A percentile compares a stretch with the other conserved stretches of the same genome.
phyloP scores from a whole-genome alignment of 305 asterid species.

The Solanum hybrid region DNA sequence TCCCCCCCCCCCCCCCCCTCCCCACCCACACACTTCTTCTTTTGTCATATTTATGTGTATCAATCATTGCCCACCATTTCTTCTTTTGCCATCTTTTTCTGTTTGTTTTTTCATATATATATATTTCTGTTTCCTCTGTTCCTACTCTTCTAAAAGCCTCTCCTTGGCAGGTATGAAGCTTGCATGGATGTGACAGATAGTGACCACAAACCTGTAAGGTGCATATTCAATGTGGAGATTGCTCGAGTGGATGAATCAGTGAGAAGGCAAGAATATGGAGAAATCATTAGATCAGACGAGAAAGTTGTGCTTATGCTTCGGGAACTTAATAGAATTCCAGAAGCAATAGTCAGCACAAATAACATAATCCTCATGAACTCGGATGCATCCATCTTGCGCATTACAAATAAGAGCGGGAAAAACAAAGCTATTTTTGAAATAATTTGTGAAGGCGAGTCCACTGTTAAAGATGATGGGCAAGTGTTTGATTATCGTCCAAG shows the following conservation, averaged over 20 bases:
- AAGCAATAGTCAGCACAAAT: conserved; percentile 72
- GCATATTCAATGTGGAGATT: conserved; percentile 69
- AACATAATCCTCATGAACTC: conserved; percentile 80
- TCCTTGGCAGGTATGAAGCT: conserved; percentile 75
- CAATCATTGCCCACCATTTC: background rate
- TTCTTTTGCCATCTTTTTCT: background rate
- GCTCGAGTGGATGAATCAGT: conserved; percentile 86
- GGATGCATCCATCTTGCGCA: conserved; percentile 69
- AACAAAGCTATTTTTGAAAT: conserved; percentile 52
- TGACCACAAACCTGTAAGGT: conserved; percentile 95
- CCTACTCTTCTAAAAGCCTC: background rate
- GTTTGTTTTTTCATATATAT: background rate
- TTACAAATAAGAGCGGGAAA: conserved; percentile 67
- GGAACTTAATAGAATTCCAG: conserved; percentile 59
- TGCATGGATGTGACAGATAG: conserved; percentile 98
- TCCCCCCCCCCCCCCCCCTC: background rate
- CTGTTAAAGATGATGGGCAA: conserved; percentile 51
- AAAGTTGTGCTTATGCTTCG: conserved; percentile 48
- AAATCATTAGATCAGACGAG: conserved; percentile 64
- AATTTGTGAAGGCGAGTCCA: conserved; percentile 66
- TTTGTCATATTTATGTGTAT: background rate
- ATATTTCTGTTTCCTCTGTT: no score
- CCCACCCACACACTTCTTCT: background rate
- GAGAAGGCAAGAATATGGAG: conserved; percentile 88
- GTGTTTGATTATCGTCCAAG: conserved; percentile 62